These are phyloP conservation scores for Bothia castanella DNA, from an alignment of 1,284 basidiomycete species.

Conservation along the genomic window DNA sequence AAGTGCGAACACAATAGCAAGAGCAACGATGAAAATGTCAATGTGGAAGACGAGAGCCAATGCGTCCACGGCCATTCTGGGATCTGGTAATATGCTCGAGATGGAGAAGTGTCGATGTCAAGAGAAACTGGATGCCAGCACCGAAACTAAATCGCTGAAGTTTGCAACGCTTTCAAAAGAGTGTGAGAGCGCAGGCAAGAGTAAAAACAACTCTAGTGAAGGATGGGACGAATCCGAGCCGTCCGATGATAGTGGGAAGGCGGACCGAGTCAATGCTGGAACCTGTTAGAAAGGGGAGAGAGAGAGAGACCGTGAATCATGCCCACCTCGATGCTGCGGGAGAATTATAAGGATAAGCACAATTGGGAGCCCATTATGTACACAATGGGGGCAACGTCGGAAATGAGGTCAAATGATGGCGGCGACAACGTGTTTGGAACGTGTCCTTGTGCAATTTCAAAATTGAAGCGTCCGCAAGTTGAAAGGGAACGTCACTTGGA, in stretches of 20 bases:
- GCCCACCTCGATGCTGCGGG: slow-evolving; percentile 10
- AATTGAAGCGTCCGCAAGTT: neutral
- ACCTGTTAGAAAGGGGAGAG: slow-evolving; percentile 7
- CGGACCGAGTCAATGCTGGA: slow-evolving; percentile 2
- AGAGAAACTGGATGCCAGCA: slow-evolving; percentile 1
- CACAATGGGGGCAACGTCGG: slow-evolving; percentile 8
- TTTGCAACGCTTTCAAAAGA: slow-evolving; percentile 14
- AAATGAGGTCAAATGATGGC: slow-evolving; percentile 21
- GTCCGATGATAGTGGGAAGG: slow-evolving; percentile 1
- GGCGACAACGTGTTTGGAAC: slow-evolving; percentile 23
- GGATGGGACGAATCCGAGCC: slow-evolving; percentile 9
- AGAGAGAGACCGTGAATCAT: slow-evolving; percentile 16
- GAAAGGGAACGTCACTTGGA: neutral
- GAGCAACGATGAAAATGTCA: slow-evolving; percentile 43
- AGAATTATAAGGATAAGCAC: slow-evolving; percentile 18
- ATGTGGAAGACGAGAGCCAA: slow-evolving; percentile 40
- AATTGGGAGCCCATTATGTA: slow-evolving; percentile 16
- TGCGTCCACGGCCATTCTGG: slow-evolving; percentile 15
- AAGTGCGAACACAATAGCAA: slow-evolving; percentile 40
- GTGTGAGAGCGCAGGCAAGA: slow-evolving; percentile 5
- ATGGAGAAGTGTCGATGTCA: neutral
- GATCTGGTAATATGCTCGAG: neutral
- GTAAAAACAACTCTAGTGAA: neutral
- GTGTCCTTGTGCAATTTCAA: neutral
- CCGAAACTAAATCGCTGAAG: slow-evolving; percentile 1